phyloP scores from a whole-genome alignment of 2,329 filamentous ascomycete genomes.

The Uncinocarpus reesii region DNA sequence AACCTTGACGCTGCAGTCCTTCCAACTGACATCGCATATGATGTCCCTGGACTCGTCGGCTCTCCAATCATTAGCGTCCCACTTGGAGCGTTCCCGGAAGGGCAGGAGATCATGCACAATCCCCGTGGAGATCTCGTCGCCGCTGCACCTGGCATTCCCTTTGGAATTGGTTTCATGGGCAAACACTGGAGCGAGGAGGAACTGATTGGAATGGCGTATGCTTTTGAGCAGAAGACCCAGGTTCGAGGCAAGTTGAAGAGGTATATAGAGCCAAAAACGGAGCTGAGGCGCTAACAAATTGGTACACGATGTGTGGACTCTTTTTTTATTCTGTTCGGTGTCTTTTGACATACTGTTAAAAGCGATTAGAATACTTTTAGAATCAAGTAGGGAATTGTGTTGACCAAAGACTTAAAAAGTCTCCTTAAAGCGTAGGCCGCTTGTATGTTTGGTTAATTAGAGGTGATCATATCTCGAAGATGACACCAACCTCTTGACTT shows the following conservation, averaged over 20 bases:
- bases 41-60: constrained; percentile 47
- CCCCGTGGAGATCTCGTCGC: constrained; percentile 43
- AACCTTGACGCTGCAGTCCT: constrained; percentile 53
- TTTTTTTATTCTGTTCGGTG: too few species aligned
- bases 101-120: constrained; percentile 40
- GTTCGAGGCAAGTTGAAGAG: constrained; percentile 41
- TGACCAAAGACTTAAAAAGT: too few species aligned
- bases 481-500: too few species aligned
- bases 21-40: constrained; percentile 43
- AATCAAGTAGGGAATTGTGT: too few species aligned
- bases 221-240: constrained; percentile 54
- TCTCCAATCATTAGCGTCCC: constrained; percentile 55
- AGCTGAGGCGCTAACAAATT: constrained; percentile 27
- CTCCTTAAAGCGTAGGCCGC: too few species aligned
- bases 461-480: too few species aligned
- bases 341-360: too few species aligned
- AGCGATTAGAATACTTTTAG: too few species aligned
- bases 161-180: constrained; percentile 56
- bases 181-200: constrained; percentile 50
- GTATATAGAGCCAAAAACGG: constrained; percentile 41
- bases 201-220: constrained; percentile 56
- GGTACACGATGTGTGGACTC: background rate
- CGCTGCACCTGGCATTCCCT: constrained; percentile 46
- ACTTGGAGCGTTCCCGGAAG: constrained; percentile 46
- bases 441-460: too few species aligned